A percentile compares a stretch with the other conserved stretches of the same genome.
Conservation (phyloP, 2,329 filamentous ascomycete species). For the Knufia petricola region DNA sequence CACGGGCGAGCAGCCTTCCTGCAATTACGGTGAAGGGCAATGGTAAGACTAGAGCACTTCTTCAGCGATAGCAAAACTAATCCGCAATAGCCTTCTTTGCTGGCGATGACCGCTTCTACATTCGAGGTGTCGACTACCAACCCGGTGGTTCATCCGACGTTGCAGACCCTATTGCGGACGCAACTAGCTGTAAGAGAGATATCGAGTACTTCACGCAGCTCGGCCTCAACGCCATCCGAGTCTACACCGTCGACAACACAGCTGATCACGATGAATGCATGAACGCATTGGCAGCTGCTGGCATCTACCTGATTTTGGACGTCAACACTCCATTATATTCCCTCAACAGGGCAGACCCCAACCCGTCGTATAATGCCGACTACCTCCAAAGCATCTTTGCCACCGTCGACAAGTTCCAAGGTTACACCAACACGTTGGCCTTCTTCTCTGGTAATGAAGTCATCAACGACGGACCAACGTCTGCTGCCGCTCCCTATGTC, state of each 20-base stretch:
- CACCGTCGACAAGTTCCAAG: constrained; percentile 72
- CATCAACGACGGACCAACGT: constrained; percentile 60
- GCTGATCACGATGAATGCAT: constrained; percentile 76
- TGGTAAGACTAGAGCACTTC: constrained; percentile 30
- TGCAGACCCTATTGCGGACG: constrained; percentile 67
- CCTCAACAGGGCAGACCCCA: constrained; percentile 67
- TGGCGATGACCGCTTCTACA: constrained; percentile 47
- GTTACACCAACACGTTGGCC: constrained; percentile 77
- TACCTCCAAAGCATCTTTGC: constrained; percentile 83
- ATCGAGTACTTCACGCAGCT: constrained; percentile 73
- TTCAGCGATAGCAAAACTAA: constrained; percentile 6
- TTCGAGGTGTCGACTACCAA: constrained; percentile 53
- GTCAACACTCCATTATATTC: constrained; percentile 89
- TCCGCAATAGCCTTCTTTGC: constrained; percentile 49
- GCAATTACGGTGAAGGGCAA: constrained; percentile 54
- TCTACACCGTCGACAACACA: constrained; percentile 88
- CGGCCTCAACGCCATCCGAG: constrained; percentile 81
- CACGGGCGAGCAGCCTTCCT: constrained; percentile 40
- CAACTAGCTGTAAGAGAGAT: constrained; percentile 63
- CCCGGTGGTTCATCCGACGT: constrained; percentile 54
- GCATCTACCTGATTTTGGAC: constrained; percentile 86
- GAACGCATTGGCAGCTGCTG: constrained; percentile 65
- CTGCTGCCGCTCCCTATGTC: constrained; percentile 59
- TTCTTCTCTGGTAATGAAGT: constrained; percentile 80
- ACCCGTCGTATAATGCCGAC: constrained; percentile 69